phyloP scores from a whole-genome alignment of 2,329 filamentous ascomycete genomes.

The Aspergillus fructus region DNA sequence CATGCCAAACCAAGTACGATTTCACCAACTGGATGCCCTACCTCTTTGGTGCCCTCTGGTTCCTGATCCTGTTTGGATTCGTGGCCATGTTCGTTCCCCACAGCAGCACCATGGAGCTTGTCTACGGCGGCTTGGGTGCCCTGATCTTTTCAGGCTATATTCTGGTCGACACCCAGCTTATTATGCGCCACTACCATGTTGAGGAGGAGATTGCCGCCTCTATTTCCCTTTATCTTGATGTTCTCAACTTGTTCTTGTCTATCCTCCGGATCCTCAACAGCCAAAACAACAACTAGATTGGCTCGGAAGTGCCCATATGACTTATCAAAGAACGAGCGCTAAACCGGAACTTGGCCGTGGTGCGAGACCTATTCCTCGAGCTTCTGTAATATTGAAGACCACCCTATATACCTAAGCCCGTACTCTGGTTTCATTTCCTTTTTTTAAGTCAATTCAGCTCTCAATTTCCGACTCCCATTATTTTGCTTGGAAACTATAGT shows the following conservation, averaged over 20 bases:
- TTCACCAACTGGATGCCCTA: conserved; percentile 98
- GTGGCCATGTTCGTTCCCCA: conserved; percentile 87
- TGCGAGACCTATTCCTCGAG: too few relatives aligned
- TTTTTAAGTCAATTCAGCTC: neutral
- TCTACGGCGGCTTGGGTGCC: conserved; percentile 78
- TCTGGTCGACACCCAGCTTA: conserved; percentile 90
- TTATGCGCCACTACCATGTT: conserved; percentile 94
- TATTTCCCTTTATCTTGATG: conserved; percentile 91
- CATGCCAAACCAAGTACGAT: conserved; percentile 97
- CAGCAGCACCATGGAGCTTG: conserved; percentile 75
- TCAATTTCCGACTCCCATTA: neutral
- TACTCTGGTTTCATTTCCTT: neutral
- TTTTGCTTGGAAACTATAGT: neutral
- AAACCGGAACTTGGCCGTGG: too few relatives aligned
- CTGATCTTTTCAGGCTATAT: conserved; percentile 94
- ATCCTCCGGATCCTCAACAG: conserved; percentile 96
- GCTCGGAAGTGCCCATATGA: neutral
- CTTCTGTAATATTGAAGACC: neutral
- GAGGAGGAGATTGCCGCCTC: conserved; percentile 97
- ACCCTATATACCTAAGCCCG: neutral
- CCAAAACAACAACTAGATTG: conserved; percentile 79
- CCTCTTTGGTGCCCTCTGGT: conserved; percentile 87
- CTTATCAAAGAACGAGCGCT: neutral
- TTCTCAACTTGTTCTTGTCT: conserved; percentile 95
- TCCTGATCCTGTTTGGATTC: conserved; percentile 87